Evolutionary conservation across 768 basidiomycete genomes (phyloP), one percentile per base, ranked within the genome.

Genomic region (Boletales sp.): DNA sequence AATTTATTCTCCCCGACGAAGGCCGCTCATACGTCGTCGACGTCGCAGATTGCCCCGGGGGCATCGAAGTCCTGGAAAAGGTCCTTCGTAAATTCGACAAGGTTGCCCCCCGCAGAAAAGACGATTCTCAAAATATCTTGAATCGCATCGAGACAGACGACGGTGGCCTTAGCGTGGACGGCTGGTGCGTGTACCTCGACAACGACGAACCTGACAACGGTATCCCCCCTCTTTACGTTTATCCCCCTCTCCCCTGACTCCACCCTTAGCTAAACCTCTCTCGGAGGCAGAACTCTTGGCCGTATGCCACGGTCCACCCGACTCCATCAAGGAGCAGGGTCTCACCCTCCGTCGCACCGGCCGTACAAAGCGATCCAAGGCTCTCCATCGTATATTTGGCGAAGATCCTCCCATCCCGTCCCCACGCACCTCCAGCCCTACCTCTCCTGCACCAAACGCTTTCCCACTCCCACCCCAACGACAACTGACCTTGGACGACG

Each of bases 21-120:
- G 84, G 86, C 3, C 79, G 84, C 39, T 79, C 84, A 5, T 81
- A 79, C 48, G 85, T 86, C 1, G 82, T 98, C 52, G 86, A 94
- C 62, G 84, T 93, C 13, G 80, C 83, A 4, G 82, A 89, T 24
- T 94, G 90, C 61, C 75, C 74, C 2, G 86, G 84, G 24, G 94
- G 93, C 9, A 76, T 87, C 3, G 93, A 98, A 60, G 82, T 97
- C 3, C 76, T 98, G 44, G 88, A 91, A 56, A 84, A 87, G 57
- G 94, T 90, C 1, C 72, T 99, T 54, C 89, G 83, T 65, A 99
- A 99, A 69, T 89, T 95, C 57, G 83, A 83, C 40, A 95, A 93
- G 65, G 65, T 78, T 0, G 39, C 63, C 0, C 55, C 70, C 9
- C 74, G 74, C 52, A 72, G 69, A 45, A 52, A 69, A 5, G 79